Percentiles rank a stretch among this genome's conserved stretches.
Evolutionary conservation across 1,284 basidiomycete genomes (phyloP).

Genomic region (Calocybe gambosa): DNA sequence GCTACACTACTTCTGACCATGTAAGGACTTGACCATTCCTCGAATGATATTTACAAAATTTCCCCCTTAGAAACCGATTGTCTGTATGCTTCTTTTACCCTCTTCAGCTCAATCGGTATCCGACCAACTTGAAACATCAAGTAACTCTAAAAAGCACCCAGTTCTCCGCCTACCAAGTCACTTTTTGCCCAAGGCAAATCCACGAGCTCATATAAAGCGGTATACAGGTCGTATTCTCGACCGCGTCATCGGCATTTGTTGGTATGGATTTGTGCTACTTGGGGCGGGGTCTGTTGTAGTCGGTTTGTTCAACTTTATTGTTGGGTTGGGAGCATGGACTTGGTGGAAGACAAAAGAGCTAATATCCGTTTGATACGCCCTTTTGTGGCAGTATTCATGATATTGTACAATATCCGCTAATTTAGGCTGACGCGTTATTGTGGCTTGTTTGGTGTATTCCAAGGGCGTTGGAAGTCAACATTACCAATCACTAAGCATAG

Average conservation of each 20-base stretch:
- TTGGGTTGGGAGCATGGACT: constrained; percentile 52
- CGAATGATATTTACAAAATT: constrained; percentile 4
- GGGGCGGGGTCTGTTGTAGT: constrained; percentile 69
- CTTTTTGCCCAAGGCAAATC: constrained; percentile 48
- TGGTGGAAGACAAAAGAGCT: constrained; percentile 37
- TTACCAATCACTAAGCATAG: not conserved
- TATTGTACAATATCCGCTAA: not conserved
- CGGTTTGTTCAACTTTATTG: constrained; percentile 62
- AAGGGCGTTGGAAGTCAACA: constrained; percentile 1
- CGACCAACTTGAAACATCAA: constrained; percentile 10
- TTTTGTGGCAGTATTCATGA: not conserved
- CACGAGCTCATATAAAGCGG: constrained; percentile 48
- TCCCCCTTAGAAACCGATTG: constrained; percentile 57
- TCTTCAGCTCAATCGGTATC: constrained; percentile 22
- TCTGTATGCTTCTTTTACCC: constrained; percentile 55
- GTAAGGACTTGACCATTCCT: constrained; percentile 30
- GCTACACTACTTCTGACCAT: constrained; percentile 75
- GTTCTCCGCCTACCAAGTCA: constrained; percentile 43
- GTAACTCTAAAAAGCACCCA: constrained; percentile 23
- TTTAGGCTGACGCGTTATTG: not conserved
- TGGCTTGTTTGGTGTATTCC: not conserved
- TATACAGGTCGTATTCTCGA: constrained; percentile 62
- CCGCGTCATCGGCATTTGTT: constrained; percentile 64
- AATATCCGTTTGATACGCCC: constrained; percentile 9
- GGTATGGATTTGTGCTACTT: constrained; percentile 66